Base-by-base conservation (phyloP, 306 rosid species). In the apple (Malus domestica) region DNA sequence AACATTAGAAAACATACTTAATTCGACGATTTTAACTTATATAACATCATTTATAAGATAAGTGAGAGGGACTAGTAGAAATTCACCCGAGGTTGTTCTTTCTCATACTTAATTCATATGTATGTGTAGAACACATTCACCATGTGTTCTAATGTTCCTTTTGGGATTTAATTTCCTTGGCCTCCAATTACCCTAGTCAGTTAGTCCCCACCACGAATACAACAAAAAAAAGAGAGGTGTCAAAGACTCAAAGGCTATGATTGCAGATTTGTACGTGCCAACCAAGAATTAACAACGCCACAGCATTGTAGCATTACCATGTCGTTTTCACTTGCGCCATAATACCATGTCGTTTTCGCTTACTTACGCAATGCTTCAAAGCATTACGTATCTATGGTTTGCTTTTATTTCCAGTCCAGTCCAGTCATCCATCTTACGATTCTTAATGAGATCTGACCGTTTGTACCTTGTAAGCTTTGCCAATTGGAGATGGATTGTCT, bases 221-320 rank as follows among this genome's bases (percentile, higher is more conserved):
- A 30, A 75, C 0, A 46, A 55, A 67, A 4, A 46, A 67, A 2
- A 57, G 4, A 61, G 30, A 70, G 67, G 85, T 40, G 42, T 62
- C 67, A 62, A 52, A 45, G 4, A 73, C 10, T 58, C 63, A 23
- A 40, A 54, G 16, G 35, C 65, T 58, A 78, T 76, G 67, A 83
- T 78, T 76, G 54, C 76, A 23, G 70, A 73, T 30, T 32, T 22
- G 67, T 72, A 79, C 87, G 67, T 75, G 77, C 89, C 80, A 76
- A 79, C 81, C 84, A 77, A 76, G 60, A 67, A 66, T 81, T 78
- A 57, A 25, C 45, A 58, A 38, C 76, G n/a, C 35, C 66, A 72
- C 35, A 16, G 27, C 61, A 14, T 54, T 71, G 55, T 58, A 12
- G 23, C 66, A 61, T 25, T 60, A 60, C 3, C 0, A 33, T 10